These are phyloP conservation scores for Fraxinus floribunda DNA, from an alignment of 305 asterid genomes.

Conservation along the genomic window DNA sequence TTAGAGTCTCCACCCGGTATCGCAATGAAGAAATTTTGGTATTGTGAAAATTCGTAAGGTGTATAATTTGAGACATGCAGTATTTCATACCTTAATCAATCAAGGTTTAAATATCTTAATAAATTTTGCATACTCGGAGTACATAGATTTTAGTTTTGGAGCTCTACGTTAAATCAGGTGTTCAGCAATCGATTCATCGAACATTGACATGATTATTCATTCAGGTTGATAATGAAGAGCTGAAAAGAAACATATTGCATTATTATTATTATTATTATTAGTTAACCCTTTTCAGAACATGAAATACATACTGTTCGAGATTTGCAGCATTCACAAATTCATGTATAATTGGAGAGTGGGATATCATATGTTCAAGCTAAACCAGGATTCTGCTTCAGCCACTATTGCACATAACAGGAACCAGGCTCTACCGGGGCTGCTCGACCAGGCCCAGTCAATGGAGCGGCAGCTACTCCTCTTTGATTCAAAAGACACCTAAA, in stretches of 20 bases:
- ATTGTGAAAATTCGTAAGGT: not conserved
- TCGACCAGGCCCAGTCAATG: slow-evolving; percentile 62
- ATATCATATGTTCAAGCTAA: not conserved
- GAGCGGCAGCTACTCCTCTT: slow-evolving; percentile 89
- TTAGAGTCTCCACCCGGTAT: not conserved
- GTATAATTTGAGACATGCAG: not conserved
- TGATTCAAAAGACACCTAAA: slow-evolving; percentile 85
- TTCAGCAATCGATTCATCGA: not conserved
- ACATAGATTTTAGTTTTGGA: not conserved
- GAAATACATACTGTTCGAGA: not conserved
- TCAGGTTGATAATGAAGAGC: not conserved
- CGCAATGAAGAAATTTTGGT: too few species aligned
- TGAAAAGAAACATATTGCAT: not conserved
- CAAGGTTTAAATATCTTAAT: not conserved
- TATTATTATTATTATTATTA: not conserved
- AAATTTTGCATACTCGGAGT: not conserved
- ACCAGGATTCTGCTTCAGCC: not conserved
- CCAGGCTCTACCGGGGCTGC: slow-evolving; percentile 70
- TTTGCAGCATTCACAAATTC: slow-evolving; percentile 15
- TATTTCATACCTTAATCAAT: not conserved
- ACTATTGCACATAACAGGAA: slow-evolving; percentile 66
- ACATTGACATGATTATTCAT: not conserved
- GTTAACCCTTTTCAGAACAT: not conserved
- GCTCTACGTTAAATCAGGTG: not conserved
- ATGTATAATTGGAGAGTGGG: slow-evolving; percentile 22